Percentiles rank a stretch among this genome's conserved stretches.
Conservation (phyloP, 306 rosid species). For the Dryas octopetala region DNA sequence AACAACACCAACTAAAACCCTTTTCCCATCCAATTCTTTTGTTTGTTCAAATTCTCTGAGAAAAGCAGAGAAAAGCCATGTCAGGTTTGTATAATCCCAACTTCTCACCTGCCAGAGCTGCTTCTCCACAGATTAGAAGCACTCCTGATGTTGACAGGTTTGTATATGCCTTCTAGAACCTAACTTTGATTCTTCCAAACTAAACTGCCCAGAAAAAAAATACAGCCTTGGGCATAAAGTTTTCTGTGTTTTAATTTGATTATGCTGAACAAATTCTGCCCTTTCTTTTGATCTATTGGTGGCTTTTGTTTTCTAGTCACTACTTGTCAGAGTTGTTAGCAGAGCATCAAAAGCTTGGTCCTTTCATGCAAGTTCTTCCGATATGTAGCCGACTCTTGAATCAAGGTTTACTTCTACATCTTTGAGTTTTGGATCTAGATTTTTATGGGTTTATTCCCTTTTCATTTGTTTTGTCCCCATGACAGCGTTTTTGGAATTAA, state of each 20-base stretch:
- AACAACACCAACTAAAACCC: slow-evolving; percentile 54
- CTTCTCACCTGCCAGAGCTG: slow-evolving; percentile 97
- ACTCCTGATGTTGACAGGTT: slow-evolving; percentile 86
- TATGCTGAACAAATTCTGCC: slow-evolving; percentile 22
- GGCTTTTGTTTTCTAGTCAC: slow-evolving; percentile 53
- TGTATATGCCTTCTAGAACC: slow-evolving; percentile 29
- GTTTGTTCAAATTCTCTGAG: slow-evolving; percentile 55
- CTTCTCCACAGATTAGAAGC: slow-evolving; percentile 92
- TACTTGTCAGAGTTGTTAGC: slow-evolving; percentile 86
- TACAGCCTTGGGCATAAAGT: slow-evolving; percentile 18
- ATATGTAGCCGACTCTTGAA: slow-evolving; percentile 83
- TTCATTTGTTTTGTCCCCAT: slow-evolving; percentile 11
- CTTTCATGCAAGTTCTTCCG: slow-evolving; percentile 87
- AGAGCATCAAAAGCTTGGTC: slow-evolving; percentile 93
- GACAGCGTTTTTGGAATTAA: slow-evolving; percentile 2
- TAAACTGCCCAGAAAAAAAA: slow-evolving; percentile 2
- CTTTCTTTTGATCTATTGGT: slow-evolving; percentile 39
- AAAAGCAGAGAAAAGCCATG: slow-evolving; percentile 44
- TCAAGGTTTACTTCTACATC: slow-evolving; percentile 60
- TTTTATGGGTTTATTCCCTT: slow-evolving; percentile 11
- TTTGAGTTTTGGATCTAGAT: slow-evolving; percentile 43
- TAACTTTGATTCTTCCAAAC: slow-evolving; percentile 23
- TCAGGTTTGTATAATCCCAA: slow-evolving; percentile 92
- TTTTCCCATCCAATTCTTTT: slow-evolving; percentile 42
- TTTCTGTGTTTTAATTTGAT: slow-evolving; percentile 28